Percentiles rank a stretch among this genome's conserved stretches.
Conservation (phyloP, 768 basidiomycete species). For the Leccinellum albellum region DNA sequence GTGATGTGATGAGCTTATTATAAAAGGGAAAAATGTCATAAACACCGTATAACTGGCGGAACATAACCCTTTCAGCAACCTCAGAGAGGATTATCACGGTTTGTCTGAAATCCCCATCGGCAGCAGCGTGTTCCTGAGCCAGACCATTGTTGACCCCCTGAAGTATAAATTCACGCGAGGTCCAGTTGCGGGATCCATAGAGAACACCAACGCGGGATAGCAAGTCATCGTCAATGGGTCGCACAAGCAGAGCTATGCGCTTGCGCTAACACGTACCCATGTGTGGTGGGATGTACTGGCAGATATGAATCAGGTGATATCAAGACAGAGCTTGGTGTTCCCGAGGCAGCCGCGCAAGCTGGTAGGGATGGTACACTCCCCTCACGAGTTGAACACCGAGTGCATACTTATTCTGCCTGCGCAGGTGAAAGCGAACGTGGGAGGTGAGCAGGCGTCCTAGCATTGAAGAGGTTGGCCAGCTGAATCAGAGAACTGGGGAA, state of each 20-base stretch:
- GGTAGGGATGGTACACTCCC: no score
- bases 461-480: no score
- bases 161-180: conserved; percentile 59
- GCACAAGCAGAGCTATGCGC: conserved; percentile 55
- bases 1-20: neutral
- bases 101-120: conserved; percentile 17
- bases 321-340: conserved; percentile 28
- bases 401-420: no score
- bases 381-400: no score
- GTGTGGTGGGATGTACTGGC: conserved; percentile 63
- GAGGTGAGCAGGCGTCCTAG: no score
- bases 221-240: conserved; percentile 52
- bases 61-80: conserved; percentile 60
- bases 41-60: conserved; percentile 84
- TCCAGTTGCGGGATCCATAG: conserved; percentile 86
- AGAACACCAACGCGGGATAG: conserved; percentile 53
- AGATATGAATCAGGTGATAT: conserved; percentile 57
- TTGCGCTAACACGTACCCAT: conserved; percentile 74
- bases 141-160: conserved; percentile 52
- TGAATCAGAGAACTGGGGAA: no score
- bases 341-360: no score
- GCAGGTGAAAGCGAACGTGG: no score
- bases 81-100: conserved; percentile 44
- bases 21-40: neutral
- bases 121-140: conserved; percentile 20